Evolutionary conservation across 2,329 filamentous ascomycete species (phyloP), one percentile per base, ranked within the genome.

Genomic region (Beauveria asiatica): DNA sequence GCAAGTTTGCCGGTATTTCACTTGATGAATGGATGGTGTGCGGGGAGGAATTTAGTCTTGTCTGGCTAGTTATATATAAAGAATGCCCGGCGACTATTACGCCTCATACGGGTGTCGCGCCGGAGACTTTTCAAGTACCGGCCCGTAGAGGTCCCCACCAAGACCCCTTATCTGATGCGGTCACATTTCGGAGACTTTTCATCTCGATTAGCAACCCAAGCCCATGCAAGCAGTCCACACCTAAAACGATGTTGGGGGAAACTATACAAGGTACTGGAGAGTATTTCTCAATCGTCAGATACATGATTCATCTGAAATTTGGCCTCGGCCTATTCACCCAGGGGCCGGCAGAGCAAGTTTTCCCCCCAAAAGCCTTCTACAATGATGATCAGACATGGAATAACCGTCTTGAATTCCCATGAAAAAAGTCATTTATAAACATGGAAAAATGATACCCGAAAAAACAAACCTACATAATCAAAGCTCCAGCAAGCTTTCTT

Each of bases 181-280:
- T 17, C 54, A 49, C 54, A 49, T 57, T 41, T 57, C 54, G 54
- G 54, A 57, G 54, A 57, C 54, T 49, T 57, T 49, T 39, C 19
- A 57, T 57, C 54, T 39, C 44, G 44, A 25, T 57, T 27, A 25
- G 44, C 44, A 30, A 10, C 19, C 19, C 13, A 25, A 3, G 21
- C 44, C 27, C 27, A 48, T 19, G 19, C 30, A 37, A 19, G 23
- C 11, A 9, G 17, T 6, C 33, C n/a, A 11, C 49, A 21, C 30
- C 30, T 11, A 2, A 13, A 33, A 33, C 13, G 4, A 33, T 5
- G 30, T 13, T 33, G 4, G 11, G 13, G 11, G 5, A 33, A 33
- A 13, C 30, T 1, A 13, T 13, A 33, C 5, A 33, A 33, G 13
- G 30, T 33, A 33, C 10, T 1, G 1, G 5, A 33, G 1, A 5